Evolutionary conservation across 257 asterid species (phyloP).

Genomic region (Penstemon newberryi): DNA sequence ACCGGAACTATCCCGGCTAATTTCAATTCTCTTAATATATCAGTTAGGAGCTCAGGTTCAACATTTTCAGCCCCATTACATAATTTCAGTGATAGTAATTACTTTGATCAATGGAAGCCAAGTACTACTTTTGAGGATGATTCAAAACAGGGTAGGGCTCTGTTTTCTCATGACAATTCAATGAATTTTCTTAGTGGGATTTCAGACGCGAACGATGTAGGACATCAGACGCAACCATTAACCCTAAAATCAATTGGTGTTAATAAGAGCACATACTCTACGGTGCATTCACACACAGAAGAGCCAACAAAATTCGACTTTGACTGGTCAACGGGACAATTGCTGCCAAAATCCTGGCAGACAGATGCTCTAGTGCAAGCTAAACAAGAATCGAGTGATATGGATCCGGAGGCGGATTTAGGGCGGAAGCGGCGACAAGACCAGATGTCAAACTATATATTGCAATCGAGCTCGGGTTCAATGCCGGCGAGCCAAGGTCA

Average conservation of each 20-base stretch:
- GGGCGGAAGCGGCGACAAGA: slow-evolving; percentile 40
- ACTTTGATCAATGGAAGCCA: slow-evolving; percentile 4
- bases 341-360: no score
- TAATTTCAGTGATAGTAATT: background rate
- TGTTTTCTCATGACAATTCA: slow-evolving; percentile 21
- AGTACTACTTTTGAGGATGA: slow-evolving; percentile 9
- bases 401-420: slow-evolving; percentile 25
- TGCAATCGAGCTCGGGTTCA: slow-evolving; percentile 39
- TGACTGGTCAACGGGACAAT: no score
- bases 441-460: slow-evolving; percentile 39
- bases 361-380: slow-evolving; percentile 33
- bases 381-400: slow-evolving; percentile 49
- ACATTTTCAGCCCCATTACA: slow-evolving; percentile 56
- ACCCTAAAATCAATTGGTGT: no score
- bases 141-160: slow-evolving; percentile 16
- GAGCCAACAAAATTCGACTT: no score
- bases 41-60: slow-evolving; percentile 61
- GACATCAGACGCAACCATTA: no score
- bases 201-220: slow-evolving; percentile 15
- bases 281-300: no score
- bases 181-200: slow-evolving; percentile 26
- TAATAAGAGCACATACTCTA: no score
- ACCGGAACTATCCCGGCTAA: slow-evolving; percentile 92
- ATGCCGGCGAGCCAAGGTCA: slow-evolving; percentile 43
- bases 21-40: slow-evolving; percentile 62